Conservation (phyloP, 2,329 filamentous ascomycete species). For the Colletotrichum tamarilloi region DNA sequence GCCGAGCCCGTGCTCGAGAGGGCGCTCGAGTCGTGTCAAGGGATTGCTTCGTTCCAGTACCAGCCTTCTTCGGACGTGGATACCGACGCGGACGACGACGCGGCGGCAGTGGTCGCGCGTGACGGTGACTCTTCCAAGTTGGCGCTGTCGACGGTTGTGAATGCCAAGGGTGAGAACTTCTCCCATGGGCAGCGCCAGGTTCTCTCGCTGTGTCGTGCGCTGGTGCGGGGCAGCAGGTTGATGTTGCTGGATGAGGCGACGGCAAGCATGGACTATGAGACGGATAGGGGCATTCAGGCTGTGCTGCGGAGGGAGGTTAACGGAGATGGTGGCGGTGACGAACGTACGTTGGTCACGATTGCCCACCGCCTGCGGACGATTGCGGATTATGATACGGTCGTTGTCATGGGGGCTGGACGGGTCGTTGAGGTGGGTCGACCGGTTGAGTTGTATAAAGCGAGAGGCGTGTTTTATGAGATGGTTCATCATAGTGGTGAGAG, state of each 20-base stretch:
- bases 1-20: slow-evolving; percentile 64
- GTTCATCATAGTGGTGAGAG: slow-evolving; percentile 65
- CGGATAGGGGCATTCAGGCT: slow-evolving; percentile 66
- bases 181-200: slow-evolving; percentile 69
- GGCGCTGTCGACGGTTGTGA: slow-evolving; percentile 58
- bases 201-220: slow-evolving; percentile 66
- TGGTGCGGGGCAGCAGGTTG: slow-evolving; percentile 65
- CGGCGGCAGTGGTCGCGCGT: slow-evolving; percentile 12
- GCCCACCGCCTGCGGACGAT: slow-evolving; percentile 69
- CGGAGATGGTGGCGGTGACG: slow-evolving; percentile 42
- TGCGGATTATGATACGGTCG: slow-evolving; percentile 68
- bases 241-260: slow-evolving; percentile 70
- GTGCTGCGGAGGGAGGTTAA: slow-evolving; percentile 61
- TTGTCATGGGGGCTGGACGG: slow-evolving; percentile 65
- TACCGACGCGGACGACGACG: slow-evolving; percentile 38
- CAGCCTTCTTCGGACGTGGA: slow-evolving; percentile 48
- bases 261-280: slow-evolving; percentile 69
- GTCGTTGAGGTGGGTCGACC: slow-evolving; percentile 66
- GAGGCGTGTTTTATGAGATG: slow-evolving; percentile 65
- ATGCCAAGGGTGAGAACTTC: slow-evolving; percentile 65
- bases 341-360: slow-evolving; percentile 67
- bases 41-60: slow-evolving; percentile 64
- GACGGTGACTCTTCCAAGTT: slow-evolving; percentile 40
- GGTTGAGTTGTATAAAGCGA: slow-evolving; percentile 55
- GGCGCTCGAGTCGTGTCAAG: slow-evolving; percentile 71